Evolutionary conservation across 1,284 basidiomycete genomes (phyloP), one percentile per base, ranked within the genome.

Genomic region (Marasmius fiardii): DNA sequence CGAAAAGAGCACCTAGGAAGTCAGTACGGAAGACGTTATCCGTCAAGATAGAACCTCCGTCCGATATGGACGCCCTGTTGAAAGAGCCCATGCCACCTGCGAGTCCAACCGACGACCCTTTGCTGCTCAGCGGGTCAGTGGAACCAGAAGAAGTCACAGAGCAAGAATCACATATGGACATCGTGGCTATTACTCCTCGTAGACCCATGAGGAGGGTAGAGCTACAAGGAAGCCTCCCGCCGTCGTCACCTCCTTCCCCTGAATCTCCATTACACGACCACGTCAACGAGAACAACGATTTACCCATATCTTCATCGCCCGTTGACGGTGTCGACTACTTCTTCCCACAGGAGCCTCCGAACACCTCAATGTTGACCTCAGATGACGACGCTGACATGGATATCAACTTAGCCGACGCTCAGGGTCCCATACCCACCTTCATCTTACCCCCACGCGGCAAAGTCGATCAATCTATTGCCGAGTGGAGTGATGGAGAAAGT

Each of bases 91-190:
- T 81, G 58, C 83, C 86, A 3, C 88, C 88, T 1, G 74, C 86
- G 0, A 88, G 86, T 53, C 88, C 88, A 0, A 80, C 81, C 1
- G 88, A 90, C 45, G 88, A 90, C 62, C 88, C 88, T 0, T 66
- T 90, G 0, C 69, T 90, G 3, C 73, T 90, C 24, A 77, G 76
- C 43, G 82, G 79, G 4, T 70, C 21, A 63, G 66, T 16, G 10
- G 60, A 55, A 21, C 48, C 52, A 21, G 41, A 47, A 18, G 39
- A 41, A 41, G n/a, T 7, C 39, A 8, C 16, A n/a, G 39, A 18
- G 39, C 11, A 4, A 16, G n/a, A 7, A 20, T 7, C 39, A 41
- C 39, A 1, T 7, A 41, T 41, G 39, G 39, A 41, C 2, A n/a
- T 41, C 41, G 35, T 39, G 24, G 35, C 20, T 18, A 34, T 18